Percentiles rank a stretch among this genome's conserved stretches.
phyloP scores from a whole-genome alignment of 208 protist species.

The Naegleria lovaniensis region DNA sequence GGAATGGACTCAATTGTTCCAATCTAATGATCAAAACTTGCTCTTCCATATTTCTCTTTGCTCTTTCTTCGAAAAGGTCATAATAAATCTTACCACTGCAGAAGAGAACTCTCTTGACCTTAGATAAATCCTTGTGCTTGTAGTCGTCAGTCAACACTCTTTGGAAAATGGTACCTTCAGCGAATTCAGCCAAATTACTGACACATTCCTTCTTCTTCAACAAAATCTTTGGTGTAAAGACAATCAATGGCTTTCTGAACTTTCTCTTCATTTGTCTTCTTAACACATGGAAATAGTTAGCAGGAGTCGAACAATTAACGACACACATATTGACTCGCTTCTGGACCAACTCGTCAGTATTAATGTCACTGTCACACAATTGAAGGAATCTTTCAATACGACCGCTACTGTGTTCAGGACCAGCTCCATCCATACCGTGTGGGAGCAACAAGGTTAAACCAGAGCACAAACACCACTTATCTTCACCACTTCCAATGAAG shows the following conservation, averaged over 20 bases:
- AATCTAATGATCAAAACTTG: conserved; percentile 73
- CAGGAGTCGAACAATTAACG: conserved; percentile 84
- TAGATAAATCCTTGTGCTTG: conserved; percentile 38
- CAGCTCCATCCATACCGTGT: conserved; percentile 93
- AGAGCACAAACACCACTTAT: conserved; percentile 93
- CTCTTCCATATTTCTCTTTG: conserved; percentile 61
- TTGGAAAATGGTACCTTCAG: conserved; percentile 55
- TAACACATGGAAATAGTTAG: conserved; percentile 98
- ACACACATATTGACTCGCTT: conserved; percentile 77
- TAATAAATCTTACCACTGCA: conserved; percentile 96
- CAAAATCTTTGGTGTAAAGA: conserved; percentile 84
- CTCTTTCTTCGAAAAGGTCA: conserved; percentile 68
- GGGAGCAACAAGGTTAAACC: conserved; percentile 89
- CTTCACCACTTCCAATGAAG: conserved; percentile 78
- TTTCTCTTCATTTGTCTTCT: conserved; percentile 91
- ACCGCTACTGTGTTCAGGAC: conserved; percentile 91
- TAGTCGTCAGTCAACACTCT: conserved; percentile 62
- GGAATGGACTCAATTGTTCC: conserved; percentile 95
- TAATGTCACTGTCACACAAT: conserved; percentile 79
- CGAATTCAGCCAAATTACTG: conserved; percentile 20
- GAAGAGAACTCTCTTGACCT: conserved; percentile 80
- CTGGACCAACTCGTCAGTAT: conserved; percentile 56
- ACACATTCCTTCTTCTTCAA: conserved; percentile 48
- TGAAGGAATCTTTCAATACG: conserved; percentile 96
- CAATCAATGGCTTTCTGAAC: conserved; percentile 94